A percentile compares a stretch with the other conserved stretches of the same genome.
phyloP scores from a whole-genome alignment of 371 early-diverging fungal genomes.

The Batrachochytrium dendrobatidis region DNA sequence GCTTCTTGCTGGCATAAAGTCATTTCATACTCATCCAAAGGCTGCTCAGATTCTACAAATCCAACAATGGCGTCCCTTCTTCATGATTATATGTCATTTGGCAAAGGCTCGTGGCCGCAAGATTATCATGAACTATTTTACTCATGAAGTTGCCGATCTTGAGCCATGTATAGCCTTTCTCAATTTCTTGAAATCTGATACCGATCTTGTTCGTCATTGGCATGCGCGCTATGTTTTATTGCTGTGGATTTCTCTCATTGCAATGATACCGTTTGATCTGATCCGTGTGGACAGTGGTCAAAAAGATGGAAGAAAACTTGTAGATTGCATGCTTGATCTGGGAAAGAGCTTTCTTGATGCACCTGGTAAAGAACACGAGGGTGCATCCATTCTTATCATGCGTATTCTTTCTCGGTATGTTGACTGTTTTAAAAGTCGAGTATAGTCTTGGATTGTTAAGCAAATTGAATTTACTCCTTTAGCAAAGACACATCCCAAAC shows the following conservation, averaged over 20 bases:
- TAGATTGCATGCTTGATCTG: constrained; percentile 22
- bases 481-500: constrained; percentile 14
- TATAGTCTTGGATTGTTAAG: constrained; percentile 4
- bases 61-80: constrained; percentile 19
- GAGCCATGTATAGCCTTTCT: constrained; percentile 66
- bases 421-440: constrained; percentile 6
- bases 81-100: constrained; percentile 56
- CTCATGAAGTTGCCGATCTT: constrained; percentile 82
- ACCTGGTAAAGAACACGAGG: constrained; percentile 81
- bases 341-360: constrained; percentile 40
- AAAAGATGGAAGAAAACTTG: constrained; percentile 10
- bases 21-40: neutral
- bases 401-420: constrained; percentile 66
- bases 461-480: neutral
- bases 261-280: constrained; percentile 91
- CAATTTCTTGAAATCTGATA: neutral
- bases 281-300: constrained; percentile 66
- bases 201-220: constrained; percentile 44
- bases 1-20: constrained; percentile 25
- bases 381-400: constrained; percentile 70
- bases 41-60: neutral
- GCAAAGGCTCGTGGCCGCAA: constrained; percentile 88
- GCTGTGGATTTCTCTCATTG: constrained; percentile 81
- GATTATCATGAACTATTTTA: constrained; percentile 75
- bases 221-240: constrained; percentile 68